Evolutionary conservation across 192 early-diverging fungal genomes (phyloP), one percentile per base, ranked within the genome.

Genomic region (Jimgerdemannia flammicorona): DNA sequence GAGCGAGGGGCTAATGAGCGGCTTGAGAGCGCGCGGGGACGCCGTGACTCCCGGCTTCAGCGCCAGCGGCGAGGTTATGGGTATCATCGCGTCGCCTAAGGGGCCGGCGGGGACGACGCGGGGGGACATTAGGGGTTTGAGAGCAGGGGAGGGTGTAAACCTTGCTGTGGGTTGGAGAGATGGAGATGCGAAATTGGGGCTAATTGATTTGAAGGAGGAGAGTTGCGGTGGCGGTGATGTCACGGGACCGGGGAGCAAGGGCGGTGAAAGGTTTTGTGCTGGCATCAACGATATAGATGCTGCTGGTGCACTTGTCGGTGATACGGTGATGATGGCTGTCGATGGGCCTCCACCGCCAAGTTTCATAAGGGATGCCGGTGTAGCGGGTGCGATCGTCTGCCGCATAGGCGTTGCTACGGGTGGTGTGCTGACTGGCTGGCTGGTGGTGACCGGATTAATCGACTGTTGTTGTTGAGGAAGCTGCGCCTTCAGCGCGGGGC

Each of bases 331-430:
- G 40, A 41, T 72, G 4, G 71, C 42, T 44, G 18, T 69, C 8
- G 67, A 20, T 63, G 44, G 29, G 63, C 44, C 73, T 8, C 73
- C 70, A 41, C 73, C 72, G 43, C 83, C 81, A 8, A 93, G 54
- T 59, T 88, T 87, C 91, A 93, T 92, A 20, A 93, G 72, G 9
- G 88, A 84, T 7, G 87, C 85, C 4, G 92, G 92, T 0, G 92
- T 93, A 6, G 89, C 88, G 8, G 92, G 92, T 40, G 86, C 85
- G 17, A 91, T 29, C 8, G 66, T 42, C 10, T 44, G 19, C 40
- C n/a, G 66, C 20, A 41, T 44, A 2, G 6, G 17, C 19, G 74
- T 65, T 54, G 67, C 40, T 44, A 67, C 19, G 8, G 63, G 2
- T 1, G 29, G 29, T 40, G 20, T 10, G 66, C 66, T 49, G 41